Evolutionary conservation across 2,329 filamentous ascomycete genomes (phyloP), one percentile per base, ranked within the genome.

Genomic region (Aspergillus tanneri): DNA sequence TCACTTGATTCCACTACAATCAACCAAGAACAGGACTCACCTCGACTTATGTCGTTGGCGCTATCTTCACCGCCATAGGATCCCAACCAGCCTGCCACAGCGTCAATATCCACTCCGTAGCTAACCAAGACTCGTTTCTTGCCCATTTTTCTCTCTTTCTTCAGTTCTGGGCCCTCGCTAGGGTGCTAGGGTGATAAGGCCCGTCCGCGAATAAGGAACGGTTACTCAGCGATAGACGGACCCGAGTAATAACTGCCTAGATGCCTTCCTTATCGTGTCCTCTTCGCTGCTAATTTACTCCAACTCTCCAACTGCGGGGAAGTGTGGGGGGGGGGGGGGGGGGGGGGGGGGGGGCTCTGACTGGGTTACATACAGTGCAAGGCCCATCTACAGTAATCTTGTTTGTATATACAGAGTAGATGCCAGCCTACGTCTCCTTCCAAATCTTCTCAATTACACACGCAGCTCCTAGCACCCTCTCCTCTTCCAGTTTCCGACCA

Each of bases 21-120:
- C 14, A n/a, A 12, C n/a, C n/a, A n/a, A n/a, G n/a, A n/a, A n/a
- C n/a, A n/a, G n/a, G n/a, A n/a, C 11, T 23, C 59, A 81, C 84
- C 85, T 75, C 86, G 76, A 61, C 81, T 85, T 54, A 90, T 88
- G 57, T 90, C 86, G 60, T 78, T 86, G 1, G 80, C 82, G 6
- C 80, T 85, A 62, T 90, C 86, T 65, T 89, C 80, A 28, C 87
- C 85, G 12, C 84, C 84, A 59, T 90, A 90, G 0, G 82, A 86
- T 0, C 86, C 86, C 0, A 90, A 73, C 87, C 86, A 90, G 7
- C 86, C 85, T 1, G 85, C 81, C 2, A 89, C 84, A n/a, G 85
- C 86, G 55, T 90, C 86, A 21, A 90, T 84, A 52, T 90, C 86
- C 19, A 89, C 83, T 2, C 85, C 84, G 58, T 87, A 88, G 56